These are phyloP conservation scores for Ophiostoma sp. DNA, from an alignment of 2,329 filamentous ascomycete species.

Conservation along the genomic window DNA sequence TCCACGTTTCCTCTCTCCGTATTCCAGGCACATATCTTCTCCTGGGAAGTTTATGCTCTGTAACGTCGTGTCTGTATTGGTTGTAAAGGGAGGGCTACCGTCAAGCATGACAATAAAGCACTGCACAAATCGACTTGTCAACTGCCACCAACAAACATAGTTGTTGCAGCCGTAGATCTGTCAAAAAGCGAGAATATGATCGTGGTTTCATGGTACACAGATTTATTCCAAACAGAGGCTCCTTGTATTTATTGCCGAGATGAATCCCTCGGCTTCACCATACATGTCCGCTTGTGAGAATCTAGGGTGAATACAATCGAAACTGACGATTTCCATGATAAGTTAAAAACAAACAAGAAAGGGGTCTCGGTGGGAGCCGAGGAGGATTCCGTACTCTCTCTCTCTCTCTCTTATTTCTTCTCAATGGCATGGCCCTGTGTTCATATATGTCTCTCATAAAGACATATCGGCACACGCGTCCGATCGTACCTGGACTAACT, in stretches of 20 bases:
- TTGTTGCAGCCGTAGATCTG: background rate
- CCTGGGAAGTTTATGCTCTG: constrained; percentile 1
- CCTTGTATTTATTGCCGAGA: background rate
- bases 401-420: background rate
- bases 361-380: background rate
- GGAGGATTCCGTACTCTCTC: background rate
- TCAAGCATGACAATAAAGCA: background rate
- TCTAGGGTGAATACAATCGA: background rate
- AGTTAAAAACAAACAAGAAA: background rate
- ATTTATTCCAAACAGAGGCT: background rate
- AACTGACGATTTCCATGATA: background rate
- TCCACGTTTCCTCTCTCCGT: background rate
- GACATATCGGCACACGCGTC: constrained; percentile 4
- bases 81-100: background rate
- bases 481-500: background rate
- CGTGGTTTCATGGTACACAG: too few relatives aligned
- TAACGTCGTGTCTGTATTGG: constrained; percentile 21
- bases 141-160: background rate
- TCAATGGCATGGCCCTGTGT: background rate
- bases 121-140: background rate
- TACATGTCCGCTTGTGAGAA: background rate
- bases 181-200: background rate
- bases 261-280: background rate
- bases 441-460: background rate
- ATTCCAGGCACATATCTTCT: background rate